These are phyloP conservation scores for Cudoniella acicularis DNA, from an alignment of 495 filamentous ascomycete genomes.

Conservation along the genomic window DNA sequence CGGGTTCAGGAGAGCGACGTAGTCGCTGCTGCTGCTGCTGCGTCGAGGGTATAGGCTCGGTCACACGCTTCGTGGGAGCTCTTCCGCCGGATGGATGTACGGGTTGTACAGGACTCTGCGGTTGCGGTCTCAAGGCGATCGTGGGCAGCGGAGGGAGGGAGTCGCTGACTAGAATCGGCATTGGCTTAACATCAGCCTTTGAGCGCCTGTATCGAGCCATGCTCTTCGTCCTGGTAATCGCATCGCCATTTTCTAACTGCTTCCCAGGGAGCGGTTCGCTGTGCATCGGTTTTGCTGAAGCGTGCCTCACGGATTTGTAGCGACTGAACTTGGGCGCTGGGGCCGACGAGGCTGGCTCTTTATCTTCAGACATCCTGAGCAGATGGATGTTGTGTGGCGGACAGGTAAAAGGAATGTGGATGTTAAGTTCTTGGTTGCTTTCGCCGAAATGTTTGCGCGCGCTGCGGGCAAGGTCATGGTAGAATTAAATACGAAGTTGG, in stretches of 20 bases:
- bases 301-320: conserved; percentile 22
- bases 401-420: neutral
- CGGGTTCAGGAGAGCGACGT: neutral
- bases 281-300: neutral
- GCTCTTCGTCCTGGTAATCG: conserved; percentile 35
- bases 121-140: conserved; percentile 1
- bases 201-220: conserved; percentile 57
- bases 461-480: neutral
- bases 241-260: neutral
- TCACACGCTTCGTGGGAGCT: conserved; percentile 9
- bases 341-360: neutral
- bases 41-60: conserved; percentile 9
- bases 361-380: conserved; percentile 19
- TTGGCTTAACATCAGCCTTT: conserved; percentile 4
- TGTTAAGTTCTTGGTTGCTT: neutral
- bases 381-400: neutral
- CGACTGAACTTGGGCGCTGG: conserved; percentile 17
- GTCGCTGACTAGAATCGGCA: neutral
- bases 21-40: too few species aligned
- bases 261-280: conserved; percentile 1
- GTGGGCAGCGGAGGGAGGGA: conserved; percentile 11
- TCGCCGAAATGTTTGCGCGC: neutral
- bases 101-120: neutral
- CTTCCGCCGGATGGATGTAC: neutral
- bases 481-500: neutral